Percentiles rank a stretch among this genome's conserved stretches.
These are phyloP conservation scores for Coemansia sp. DNA, from an alignment of 192 early-diverging fungal species.

Conservation along the genomic window DNA sequence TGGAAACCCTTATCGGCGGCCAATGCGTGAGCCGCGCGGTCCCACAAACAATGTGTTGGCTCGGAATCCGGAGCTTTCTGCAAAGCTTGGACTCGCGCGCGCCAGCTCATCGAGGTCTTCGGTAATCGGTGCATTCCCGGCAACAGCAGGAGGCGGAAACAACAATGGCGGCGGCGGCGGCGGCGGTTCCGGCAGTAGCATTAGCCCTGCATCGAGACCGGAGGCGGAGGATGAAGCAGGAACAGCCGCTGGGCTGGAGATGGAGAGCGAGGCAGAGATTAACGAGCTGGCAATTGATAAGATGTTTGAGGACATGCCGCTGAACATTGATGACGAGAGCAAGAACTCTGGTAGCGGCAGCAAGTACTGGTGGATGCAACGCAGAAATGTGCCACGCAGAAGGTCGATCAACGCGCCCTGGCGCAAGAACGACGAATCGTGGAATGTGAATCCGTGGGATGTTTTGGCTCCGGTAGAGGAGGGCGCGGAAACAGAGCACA, in stretches of 20 bases:
- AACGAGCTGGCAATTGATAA: slow-evolving; percentile 55
- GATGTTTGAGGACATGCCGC: slow-evolving; percentile 47
- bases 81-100: slow-evolving; percentile 37
- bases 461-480: neutral
- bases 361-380: slow-evolving; percentile 51
- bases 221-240: slow-evolving; percentile 39
- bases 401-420: slow-evolving; percentile 48
- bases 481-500: neutral
- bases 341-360: slow-evolving; percentile 15
- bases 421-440: slow-evolving; percentile 54
- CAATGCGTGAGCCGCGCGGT: slow-evolving; percentile 51
- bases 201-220: neutral
- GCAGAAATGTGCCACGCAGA: slow-evolving; percentile 45
- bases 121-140: neutral
- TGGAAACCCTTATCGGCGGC: slow-evolving; percentile 73
- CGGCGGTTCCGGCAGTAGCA: neutral
- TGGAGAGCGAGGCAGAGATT: slow-evolving; percentile 56
- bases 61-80: slow-evolving; percentile 44
- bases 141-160: neutral
- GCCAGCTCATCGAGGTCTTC: neutral
- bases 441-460: slow-evolving; percentile 55
- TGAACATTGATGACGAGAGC: slow-evolving; percentile 14
- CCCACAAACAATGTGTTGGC: slow-evolving; percentile 54
- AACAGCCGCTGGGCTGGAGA: slow-evolving; percentile 26
- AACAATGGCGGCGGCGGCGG: neutral